Conservation (phyloP, 257 asterid species). For the Leptodermis oblonga region DNA sequence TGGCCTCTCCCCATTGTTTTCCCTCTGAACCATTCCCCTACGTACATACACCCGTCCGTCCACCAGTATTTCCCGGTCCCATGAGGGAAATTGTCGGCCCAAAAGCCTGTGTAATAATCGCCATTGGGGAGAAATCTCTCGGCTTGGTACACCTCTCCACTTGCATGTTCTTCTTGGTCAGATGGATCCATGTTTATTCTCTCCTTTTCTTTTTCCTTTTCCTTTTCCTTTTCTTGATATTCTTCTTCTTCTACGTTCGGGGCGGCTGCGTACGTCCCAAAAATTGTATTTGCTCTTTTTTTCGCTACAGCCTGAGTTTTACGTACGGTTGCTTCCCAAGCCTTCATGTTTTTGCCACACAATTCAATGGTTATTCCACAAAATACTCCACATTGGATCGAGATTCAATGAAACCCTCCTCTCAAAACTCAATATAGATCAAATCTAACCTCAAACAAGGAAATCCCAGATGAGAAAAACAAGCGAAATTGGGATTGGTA, state of each 20-base stretch:
- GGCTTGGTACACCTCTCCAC: conserved; percentile 63
- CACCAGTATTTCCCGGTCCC: conserved; percentile 88
- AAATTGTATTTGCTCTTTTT: conserved; percentile 75
- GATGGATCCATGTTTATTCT: not conserved
- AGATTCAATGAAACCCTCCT: not conserved
- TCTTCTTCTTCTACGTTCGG: conserved; percentile 44
- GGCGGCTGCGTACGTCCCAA: conserved; percentile 49
- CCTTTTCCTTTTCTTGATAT: not conserved
- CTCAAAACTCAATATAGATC: conserved; percentile 9
- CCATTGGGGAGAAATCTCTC: conserved; percentile 82
- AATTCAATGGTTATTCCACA: not conserved
- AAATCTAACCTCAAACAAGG: conserved; percentile 1
- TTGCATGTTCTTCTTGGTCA: conserved; percentile 34
- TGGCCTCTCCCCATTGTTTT: conserved; percentile 71
- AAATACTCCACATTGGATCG: conserved; percentile 5
- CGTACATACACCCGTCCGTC: conserved; percentile 91
- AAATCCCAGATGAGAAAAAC: conserved; percentile 16
- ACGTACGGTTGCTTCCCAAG: conserved; percentile 92
- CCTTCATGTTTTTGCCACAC: conserved; percentile 63
- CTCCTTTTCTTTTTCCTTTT: not conserved
- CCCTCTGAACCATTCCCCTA: conserved; percentile 83
- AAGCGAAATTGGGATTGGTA: not conserved
- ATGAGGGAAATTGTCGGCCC: conserved; percentile 77
- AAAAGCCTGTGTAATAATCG: conserved; percentile 74
- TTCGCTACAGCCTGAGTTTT: conserved; percentile 85